These are phyloP conservation scores for Huntiella moniliformis DNA, from an alignment of 2,329 filamentous ascomycete genomes.

Conservation along the genomic window DNA sequence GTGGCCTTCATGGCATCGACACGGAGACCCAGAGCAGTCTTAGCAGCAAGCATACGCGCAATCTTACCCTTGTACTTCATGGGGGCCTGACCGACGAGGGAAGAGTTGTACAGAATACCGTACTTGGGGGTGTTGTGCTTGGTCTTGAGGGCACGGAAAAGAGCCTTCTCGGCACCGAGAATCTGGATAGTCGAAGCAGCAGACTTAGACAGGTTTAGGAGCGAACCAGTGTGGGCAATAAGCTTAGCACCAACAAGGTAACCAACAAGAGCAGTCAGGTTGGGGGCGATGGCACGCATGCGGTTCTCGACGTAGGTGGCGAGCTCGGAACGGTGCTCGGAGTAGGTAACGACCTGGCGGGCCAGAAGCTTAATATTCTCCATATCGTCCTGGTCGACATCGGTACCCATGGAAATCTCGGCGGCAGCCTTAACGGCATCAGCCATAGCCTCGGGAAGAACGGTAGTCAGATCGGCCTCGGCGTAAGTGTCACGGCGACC, in stretches of 20 bases:
- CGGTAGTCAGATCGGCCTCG: constrained; percentile 63
- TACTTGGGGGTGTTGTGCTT: constrained; percentile 99
- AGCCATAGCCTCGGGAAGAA: constrained; percentile 92
- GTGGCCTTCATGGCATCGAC: constrained; percentile 58
- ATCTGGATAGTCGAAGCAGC: constrained; percentile 95
- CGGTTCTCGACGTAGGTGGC: constrained; percentile 76
- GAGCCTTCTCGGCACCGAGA: constrained; percentile 91
- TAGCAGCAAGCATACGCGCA: constrained; percentile 84
- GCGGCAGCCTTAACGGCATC: constrained; percentile 78
- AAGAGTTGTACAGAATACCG: constrained; percentile 82
- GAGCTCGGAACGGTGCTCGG: constrained; percentile 75
- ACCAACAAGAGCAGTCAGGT: constrained; percentile 81
- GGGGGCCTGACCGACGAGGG: constrained; percentile 86
- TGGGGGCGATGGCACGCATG: constrained; percentile 94
- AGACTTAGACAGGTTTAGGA: constrained; percentile 87
- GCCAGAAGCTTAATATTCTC: constrained; percentile 83
- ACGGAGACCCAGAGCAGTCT: constrained; percentile 80
- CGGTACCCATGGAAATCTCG: constrained; percentile 95
- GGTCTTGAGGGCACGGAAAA: constrained; percentile 95
- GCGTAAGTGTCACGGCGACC: constrained; percentile 72
- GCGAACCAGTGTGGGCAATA: constrained; percentile 83
- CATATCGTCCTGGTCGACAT: constrained; percentile 82
- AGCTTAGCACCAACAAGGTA: constrained; percentile 86
- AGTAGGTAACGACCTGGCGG: constrained; percentile 81
- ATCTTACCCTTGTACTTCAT: constrained; percentile 99